Evolutionary conservation across 202 grass and related monocot species (phyloP).

Genomic region (Setaria italica): DNA sequence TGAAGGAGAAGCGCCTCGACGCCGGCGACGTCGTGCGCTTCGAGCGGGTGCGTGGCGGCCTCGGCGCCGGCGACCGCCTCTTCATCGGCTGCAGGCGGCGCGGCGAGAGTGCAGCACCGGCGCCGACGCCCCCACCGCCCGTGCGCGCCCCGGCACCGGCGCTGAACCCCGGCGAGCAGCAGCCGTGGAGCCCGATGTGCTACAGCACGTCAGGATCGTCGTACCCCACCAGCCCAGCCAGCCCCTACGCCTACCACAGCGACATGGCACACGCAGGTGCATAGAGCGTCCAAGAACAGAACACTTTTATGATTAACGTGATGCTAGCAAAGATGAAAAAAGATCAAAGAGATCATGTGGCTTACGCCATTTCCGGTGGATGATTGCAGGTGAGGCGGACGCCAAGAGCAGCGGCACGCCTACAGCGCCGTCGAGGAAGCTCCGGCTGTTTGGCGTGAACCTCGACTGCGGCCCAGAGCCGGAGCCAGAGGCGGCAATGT

Average conservation of each 20-base stretch:
- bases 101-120: slow-evolving; percentile 36
- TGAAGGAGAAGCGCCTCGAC: slow-evolving; percentile 91
- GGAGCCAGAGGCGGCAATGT: slow-evolving; percentile 64
- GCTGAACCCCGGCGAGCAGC: slow-evolving; percentile 47
- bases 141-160: slow-evolving; percentile 31
- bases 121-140: slow-evolving; percentile 18
- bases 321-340: neutral
- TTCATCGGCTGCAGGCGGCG: slow-evolving; percentile 79
- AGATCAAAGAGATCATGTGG: neutral
- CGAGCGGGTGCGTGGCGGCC: slow-evolving; percentile 57
- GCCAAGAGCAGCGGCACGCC: slow-evolving; percentile 46
- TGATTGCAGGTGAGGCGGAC: slow-evolving; percentile 57
- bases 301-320: neutral
- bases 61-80: slow-evolving; percentile 60
- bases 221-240: slow-evolving; percentile 58
- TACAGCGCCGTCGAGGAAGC: slow-evolving; percentile 57
- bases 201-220: slow-evolving; percentile 61
- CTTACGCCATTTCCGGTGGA: slow-evolving; percentile 26
- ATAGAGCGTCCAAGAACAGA: slow-evolving; percentile 31
- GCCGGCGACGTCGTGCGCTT: slow-evolving; percentile 84
- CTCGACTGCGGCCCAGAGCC: slow-evolving; percentile 77
- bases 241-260: slow-evolving; percentile 53
- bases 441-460: slow-evolving; percentile 94
- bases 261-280: slow-evolving; percentile 66
- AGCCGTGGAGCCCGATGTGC: slow-evolving; percentile 70